Evolutionary conservation across 352 stramenopile genomes (phyloP), one percentile per base, ranked within the genome.

Genomic region (Phytophthora cryptogea): DNA sequence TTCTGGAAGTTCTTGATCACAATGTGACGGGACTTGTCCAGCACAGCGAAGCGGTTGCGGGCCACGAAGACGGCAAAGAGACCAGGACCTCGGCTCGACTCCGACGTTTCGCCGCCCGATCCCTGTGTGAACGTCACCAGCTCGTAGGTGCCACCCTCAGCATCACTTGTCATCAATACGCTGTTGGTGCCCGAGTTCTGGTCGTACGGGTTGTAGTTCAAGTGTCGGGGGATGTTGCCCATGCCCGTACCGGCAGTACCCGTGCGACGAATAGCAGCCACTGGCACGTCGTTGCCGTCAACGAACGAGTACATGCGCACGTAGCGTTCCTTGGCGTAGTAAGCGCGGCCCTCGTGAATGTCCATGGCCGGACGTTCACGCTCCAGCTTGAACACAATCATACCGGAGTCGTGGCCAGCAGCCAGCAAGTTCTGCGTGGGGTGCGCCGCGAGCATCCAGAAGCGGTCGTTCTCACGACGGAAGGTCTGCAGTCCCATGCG

Each of bases 361-460:
- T 94, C 85, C 74, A 97, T 97, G 11, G 98, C 96, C 0, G 97
- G 97, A 48, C 98, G 90, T 64, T 99, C 98, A 43, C 98, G 89
- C 66, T 97, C 89, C 37, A 99, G 81, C 76, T 99, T 99, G 80
- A 99, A 99, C 11, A 99, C 97, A 75, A 99, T 98, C 95, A 99
- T 99, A 69, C 98, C 98, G n/a, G 90, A 98, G 78, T 99, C 98
- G 70, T 99, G 98, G 46, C 98, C 98, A 4, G 98, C 98, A 16
- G 97, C 98, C 27, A 99, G 81, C 30, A 99, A 78, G 74, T 99
- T 99, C 72, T 99, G 96, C 43, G 87, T 90, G 28, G 92, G 88
- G 76, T 99, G 97, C 0, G 96, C 96, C 0, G 94, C 89, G 17
- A 96, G 68, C 68, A 99, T 99, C 97, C 97, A 99, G 74, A 99